Base-by-base conservation (phyloP, 1,284 basidiomycete species). In the Testicularia cyperi region DNA sequence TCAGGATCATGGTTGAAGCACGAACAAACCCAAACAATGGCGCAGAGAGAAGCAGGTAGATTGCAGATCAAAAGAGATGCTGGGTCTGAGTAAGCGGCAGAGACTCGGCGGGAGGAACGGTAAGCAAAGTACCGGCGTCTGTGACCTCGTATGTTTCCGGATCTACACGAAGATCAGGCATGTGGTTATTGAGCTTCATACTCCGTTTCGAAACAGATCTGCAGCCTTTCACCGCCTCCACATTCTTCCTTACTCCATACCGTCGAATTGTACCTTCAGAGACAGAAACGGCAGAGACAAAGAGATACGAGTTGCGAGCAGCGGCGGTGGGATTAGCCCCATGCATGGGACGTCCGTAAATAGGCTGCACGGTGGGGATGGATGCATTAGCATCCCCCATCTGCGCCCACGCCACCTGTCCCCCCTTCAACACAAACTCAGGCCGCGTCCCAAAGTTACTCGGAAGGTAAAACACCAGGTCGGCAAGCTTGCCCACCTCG, bases 391-490 rank as follows among this genome's bases (percentile, higher is more conserved):
- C 88, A 56, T 95, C 91, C 20, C 92, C 92, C 85, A 94, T 87
- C 84, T 92, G 73, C 3, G 88, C 86, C 85, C 87, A 92, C 4
- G 83, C 89, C 58, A 97, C 94, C 21, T 94, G 86, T 22, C 94
- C 94, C 14, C 90, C 90, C 78, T 98, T 96, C 68, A 97, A 80
- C 12, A 97, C 86, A 83, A 90, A 87, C 72, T 94, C 88, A 0
- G 94, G 92, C 68, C 88, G 88, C 2, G 86, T 81, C 2, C 92
- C 94, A 78, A 99, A 98, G 75, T 88, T 86, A 73, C 87, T 86
- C 0, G 92, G 92, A 73, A 86, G 86, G 90, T 94, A 99, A 4
- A 98, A 80, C 0, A 95, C 91, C 27, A 99, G 81, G 77, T 99
- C 94, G 0, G 94, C 95, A 23, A 97, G 81, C 38, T 84, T 87